Evolutionary conservation across 192 early-diverging fungal genomes (phyloP).

Genomic region (Cladochytrium replicatum): DNA sequence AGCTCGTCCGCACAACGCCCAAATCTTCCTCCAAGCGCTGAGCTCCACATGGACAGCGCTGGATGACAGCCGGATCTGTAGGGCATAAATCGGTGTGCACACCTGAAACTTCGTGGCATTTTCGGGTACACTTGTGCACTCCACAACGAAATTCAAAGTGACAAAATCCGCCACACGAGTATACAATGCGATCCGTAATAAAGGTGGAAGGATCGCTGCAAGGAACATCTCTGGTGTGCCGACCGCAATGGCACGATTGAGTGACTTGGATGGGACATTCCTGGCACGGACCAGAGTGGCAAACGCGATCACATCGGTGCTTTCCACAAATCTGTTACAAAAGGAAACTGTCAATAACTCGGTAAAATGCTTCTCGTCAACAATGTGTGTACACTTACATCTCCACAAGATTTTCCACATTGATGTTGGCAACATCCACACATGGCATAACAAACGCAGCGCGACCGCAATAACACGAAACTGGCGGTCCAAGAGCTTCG

Average conservation of each 20-base stretch:
- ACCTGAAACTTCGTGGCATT: constrained; percentile 20
- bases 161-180: constrained; percentile 23
- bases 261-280: constrained; percentile 41
- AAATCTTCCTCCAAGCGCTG: constrained; percentile 9
- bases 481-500: constrained; percentile 61
- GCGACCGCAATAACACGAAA: constrained; percentile 78
- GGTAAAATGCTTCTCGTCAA: too few species aligned
- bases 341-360: too few species aligned
- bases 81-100: constrained; percentile 24
- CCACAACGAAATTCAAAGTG: constrained; percentile 24
- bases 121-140: constrained; percentile 21
- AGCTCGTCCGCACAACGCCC: constrained; percentile 12
- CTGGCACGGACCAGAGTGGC: constrained; percentile 68
- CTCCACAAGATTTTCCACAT: constrained; percentile 60
- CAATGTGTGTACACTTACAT: constrained; percentile 61
- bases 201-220: constrained; percentile 27
- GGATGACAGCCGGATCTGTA: constrained; percentile 25
- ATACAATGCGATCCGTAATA: too few species aligned
- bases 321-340: constrained; percentile 70
- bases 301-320: constrained; percentile 64
- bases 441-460: constrained; percentile 58
- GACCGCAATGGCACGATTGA: constrained; percentile 27
- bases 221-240: constrained; percentile 6
- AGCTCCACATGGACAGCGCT: constrained; percentile 26
- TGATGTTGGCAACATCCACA: constrained; percentile 57